Base-by-base conservation (phyloP, 2,329 filamentous ascomycete genomes). In the Pestalotiopsis sp. region DNA sequence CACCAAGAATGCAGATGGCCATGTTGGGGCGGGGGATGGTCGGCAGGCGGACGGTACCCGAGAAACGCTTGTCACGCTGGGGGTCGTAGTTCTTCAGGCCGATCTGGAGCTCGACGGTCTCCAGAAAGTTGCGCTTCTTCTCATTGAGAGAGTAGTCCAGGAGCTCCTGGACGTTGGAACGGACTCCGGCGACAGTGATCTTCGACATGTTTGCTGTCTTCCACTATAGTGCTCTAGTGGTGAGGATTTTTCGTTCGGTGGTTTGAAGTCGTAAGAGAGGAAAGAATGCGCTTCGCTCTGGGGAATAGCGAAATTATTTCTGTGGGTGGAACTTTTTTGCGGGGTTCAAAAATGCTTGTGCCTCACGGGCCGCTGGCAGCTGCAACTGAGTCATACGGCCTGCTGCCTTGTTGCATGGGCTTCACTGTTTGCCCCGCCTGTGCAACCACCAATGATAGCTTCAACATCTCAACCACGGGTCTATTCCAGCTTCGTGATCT, bases 1-100 rank as follows among this genome's bases (percentile, higher is more conserved):
- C 88, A 87, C 88, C 88, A 70, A 90, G 84, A 79, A 90, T 90
- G 87, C 72, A 70, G 87, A 97, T 91, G 86, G 83, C 85, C 93
- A 97, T 96, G 88, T 91, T 91, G 83, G 94, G 96, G 83, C 94
- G 94, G 79, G 95, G 96, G 78, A 98, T 89, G 80, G 90, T 89
- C 77, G 95, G 95, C 80, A 98, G 93, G 88, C 92, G 94, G 89
- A 99, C 93, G 85, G 96, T 98, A 86, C 96, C 96, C 69, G 93
- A 97, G 95, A 99, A 99, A 97, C 95, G 95, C 95, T 99, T 99
- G 89, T 99, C 96, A 94, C 96, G 95, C 92, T 98, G 97, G 83
- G 97, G 91, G 84, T 65, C 66, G 62, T 59, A 97, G 92, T 97
- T 97, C 93, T 97, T 97, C 83, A 97, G 91, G 84, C 93, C 93